Evolutionary conservation across 2,329 filamentous ascomycete genomes (phyloP).

Genomic region (Fusarium sublunatum): DNA sequence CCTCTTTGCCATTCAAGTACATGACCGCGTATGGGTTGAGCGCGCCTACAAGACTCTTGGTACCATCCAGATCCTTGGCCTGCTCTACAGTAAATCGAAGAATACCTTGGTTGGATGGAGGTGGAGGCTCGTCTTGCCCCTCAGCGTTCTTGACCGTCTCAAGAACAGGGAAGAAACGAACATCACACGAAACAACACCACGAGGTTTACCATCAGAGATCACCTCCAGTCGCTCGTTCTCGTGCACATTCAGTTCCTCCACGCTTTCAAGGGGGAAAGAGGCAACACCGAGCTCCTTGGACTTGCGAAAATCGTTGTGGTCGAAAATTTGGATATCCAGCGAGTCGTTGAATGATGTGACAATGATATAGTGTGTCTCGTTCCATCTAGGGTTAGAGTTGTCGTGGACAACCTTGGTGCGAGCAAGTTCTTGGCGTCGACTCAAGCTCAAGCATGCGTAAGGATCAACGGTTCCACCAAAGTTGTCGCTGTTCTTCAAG

Average conservation of each 20-base stretch:
- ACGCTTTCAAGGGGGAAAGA: constrained; percentile 87
- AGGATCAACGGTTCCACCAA: constrained; percentile 90
- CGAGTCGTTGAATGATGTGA: constrained; percentile 89
- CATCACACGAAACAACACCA: constrained; percentile 81
- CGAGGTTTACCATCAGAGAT: constrained; percentile 85
- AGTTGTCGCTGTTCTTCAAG: constrained; percentile 94
- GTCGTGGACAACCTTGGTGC: constrained; percentile 89
- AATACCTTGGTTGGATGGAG: constrained; percentile 93
- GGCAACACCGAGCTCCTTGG: constrained; percentile 91
- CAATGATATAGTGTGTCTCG: constrained; percentile 94
- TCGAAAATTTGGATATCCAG: constrained; percentile 89
- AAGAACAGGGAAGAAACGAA: constrained; percentile 95
- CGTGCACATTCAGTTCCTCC: constrained; percentile 79
- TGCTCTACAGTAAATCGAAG: constrained; percentile 93
- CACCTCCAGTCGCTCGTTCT: constrained; percentile 87
- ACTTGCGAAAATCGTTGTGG: constrained; percentile 95
- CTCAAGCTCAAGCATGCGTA: constrained; percentile 90
- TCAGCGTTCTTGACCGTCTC: constrained; percentile 77
- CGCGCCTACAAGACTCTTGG: constrained; percentile 89
- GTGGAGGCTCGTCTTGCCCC: constrained; percentile 81
- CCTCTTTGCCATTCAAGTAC: constrained; percentile 89
- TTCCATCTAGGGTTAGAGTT: constrained; percentile 92
- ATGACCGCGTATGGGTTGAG: constrained; percentile 92
- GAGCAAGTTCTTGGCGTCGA: constrained; percentile 80
- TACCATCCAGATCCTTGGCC: constrained; percentile 93